phyloP scores from a whole-genome alignment of 805 yeast genomes.

The Phaffomyces antillensis region DNA sequence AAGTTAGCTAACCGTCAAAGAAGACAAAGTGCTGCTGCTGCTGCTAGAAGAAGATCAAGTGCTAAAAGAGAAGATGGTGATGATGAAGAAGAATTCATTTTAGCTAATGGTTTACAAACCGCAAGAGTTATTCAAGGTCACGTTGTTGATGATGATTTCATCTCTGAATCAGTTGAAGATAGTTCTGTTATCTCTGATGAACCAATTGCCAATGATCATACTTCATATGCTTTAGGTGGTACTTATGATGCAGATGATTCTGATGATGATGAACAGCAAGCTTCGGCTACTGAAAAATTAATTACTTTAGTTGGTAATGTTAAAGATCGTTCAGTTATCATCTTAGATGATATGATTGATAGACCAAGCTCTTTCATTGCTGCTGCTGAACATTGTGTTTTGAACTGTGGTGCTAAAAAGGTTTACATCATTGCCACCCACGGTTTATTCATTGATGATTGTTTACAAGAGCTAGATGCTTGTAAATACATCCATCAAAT shows the following conservation, averaged over 20 bases:
- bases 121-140: conserved; percentile 96
- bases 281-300: conserved; percentile 55
- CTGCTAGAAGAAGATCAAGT: conserved; percentile 37
- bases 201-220: conserved; percentile 20
- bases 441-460: conserved; percentile 85
- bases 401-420: conserved; percentile 92
- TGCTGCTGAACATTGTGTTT: conserved; percentile 94
- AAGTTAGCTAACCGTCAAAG: conserved; percentile 22
- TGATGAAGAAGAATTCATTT: conserved; percentile 59
- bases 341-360: conserved; percentile 95
- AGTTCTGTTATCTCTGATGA: conserved; percentile 27
- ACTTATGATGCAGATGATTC: conserved; percentile 75
- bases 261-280: conserved; percentile 67
- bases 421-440: conserved; percentile 93
- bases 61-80: conserved; percentile 40
- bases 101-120: conserved; percentile 80
- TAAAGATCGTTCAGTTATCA: conserved; percentile 82
- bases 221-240: conserved; percentile 67
- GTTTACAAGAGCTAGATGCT: conserved; percentile 70
- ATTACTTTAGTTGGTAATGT: conserved; percentile 97
- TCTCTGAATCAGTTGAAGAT: conserved; percentile 26
- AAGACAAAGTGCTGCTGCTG: conserved; percentile 38
- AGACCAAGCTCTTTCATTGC: conserved; percentile 91
- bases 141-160: conserved; percentile 83
- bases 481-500: conserved; percentile 83